Percentiles rank a stretch among this genome's conserved stretches.
Conservation (phyloP, 257 asterid genomes). For the Paulownia fortunei region DNA sequence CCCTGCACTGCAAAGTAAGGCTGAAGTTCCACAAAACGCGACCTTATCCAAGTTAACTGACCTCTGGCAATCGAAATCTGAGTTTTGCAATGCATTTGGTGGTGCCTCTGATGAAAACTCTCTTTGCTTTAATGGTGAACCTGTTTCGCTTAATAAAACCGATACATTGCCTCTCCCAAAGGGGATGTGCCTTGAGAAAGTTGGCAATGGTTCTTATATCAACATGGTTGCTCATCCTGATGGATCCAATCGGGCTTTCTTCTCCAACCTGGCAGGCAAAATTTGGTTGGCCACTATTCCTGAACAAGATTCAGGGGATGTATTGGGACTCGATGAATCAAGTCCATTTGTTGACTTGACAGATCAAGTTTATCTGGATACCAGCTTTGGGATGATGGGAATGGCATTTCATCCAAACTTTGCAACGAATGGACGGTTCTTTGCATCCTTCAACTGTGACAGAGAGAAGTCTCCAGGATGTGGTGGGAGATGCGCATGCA, state of each 20-base stretch:
- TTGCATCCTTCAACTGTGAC: constrained; percentile 91
- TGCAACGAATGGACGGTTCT: constrained; percentile 77
- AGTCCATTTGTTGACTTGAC: constrained; percentile 86
- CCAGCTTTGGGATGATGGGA: constrained; percentile 91
- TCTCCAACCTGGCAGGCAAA: constrained; percentile 80
- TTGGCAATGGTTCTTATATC: constrained; percentile 73
- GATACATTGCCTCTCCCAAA: constrained; percentile 51
- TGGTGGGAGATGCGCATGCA: constrained; percentile 84
- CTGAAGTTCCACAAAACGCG: constrained; percentile 52
- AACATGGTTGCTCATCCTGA: constrained; percentile 94
- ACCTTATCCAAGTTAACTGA: constrained; percentile 62
- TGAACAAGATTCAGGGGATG: constrained; percentile 79
- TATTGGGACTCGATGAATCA: constrained; percentile 65
- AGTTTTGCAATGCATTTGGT: constrained; percentile 80
- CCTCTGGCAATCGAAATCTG: constrained; percentile 80
- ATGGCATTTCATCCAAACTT: constrained; percentile 90
- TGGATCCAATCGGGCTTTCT: constrained; percentile 84
- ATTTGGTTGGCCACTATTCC: constrained; percentile 85
- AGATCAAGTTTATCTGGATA: constrained; percentile 72
- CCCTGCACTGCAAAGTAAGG: constrained; percentile 67
- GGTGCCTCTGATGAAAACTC: constrained; percentile 47
- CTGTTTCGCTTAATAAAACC: constrained; percentile 49
- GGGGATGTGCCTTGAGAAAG: constrained; percentile 86
- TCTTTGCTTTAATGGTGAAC: constrained; percentile 69
- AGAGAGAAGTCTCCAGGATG: constrained; percentile 72